These are phyloP conservation scores for Blastobotrys indianensis DNA, from an alignment of 1,139 yeast species.

Conservation along the genomic window DNA sequence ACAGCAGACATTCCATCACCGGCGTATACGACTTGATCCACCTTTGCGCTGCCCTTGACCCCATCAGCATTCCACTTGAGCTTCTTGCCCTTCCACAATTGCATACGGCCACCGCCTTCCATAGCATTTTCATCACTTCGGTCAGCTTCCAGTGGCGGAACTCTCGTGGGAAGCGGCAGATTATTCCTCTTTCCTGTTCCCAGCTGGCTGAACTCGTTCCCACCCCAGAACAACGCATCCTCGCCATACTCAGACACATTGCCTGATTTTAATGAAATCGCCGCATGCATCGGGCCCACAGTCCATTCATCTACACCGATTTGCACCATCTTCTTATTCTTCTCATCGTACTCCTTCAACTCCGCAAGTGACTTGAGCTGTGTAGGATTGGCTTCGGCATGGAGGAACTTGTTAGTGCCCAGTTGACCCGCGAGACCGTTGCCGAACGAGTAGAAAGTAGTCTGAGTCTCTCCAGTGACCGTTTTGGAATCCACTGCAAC, in stretches of 20 bases:
- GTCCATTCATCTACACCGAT: slow-evolving; percentile 50
- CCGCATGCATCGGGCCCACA: slow-evolving; percentile 61
- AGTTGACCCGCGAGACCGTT: slow-evolving; percentile 84
- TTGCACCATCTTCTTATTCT: slow-evolving; percentile 32
- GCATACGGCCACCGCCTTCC: slow-evolving; percentile 44
- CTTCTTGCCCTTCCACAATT: slow-evolving; percentile 35
- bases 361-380: slow-evolving; percentile 44
- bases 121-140: slow-evolving; percentile 16
- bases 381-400: slow-evolving; percentile 64
- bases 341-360: slow-evolving; percentile 41
- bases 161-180: slow-evolving; percentile 17
- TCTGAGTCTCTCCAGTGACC: slow-evolving; percentile 17
- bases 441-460: slow-evolving; percentile 54
- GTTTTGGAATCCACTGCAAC: slow-evolving; percentile 24
- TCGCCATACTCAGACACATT: slow-evolving; percentile 11
- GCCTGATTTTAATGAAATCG: slow-evolving; percentile 53
- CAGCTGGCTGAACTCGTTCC: slow-evolving; percentile 72
- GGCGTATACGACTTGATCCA: slow-evolving; percentile 56
- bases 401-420: slow-evolving; percentile 71
- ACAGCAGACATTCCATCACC: slow-evolving; percentile 61
- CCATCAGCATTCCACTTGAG: slow-evolving; percentile 23
- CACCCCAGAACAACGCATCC: slow-evolving; percentile 79
- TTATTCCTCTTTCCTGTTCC: slow-evolving; percentile 71
- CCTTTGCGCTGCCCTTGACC: slow-evolving; percentile 24
- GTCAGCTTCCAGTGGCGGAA: slow-evolving; percentile 15